Evolutionary conservation across 345 rosid species (phyloP).

Genomic region (Clarkia xantiana): DNA sequence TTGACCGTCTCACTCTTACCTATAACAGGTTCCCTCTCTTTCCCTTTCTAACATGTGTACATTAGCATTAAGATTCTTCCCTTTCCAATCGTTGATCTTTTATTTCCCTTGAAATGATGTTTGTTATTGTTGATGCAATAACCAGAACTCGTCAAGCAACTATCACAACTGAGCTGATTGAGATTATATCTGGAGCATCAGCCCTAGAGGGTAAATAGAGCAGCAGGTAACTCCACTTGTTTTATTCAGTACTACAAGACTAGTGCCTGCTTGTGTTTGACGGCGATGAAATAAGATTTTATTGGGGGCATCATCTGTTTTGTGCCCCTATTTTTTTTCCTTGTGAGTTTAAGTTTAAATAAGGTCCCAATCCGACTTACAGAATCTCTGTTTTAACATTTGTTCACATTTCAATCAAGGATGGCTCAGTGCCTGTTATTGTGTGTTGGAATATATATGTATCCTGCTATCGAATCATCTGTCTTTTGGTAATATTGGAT

Average conservation of each 20-base stretch:
- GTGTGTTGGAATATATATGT: too few relatives aligned
- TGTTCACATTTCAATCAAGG: too few relatives aligned
- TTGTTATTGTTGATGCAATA: slow-evolving; percentile 3
- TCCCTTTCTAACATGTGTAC: not conserved
- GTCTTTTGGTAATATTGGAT: too few relatives aligned
- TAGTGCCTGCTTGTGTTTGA: slow-evolving; percentile 1
- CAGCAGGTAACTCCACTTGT: slow-evolving; percentile 2
- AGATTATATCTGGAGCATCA: slow-evolving; percentile 94
- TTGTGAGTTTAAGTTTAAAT: too few relatives aligned
- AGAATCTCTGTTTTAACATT: too few relatives aligned
- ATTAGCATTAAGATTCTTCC: not conserved
- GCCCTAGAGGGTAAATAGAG: slow-evolving; percentile 54
- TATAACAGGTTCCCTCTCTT: slow-evolving; percentile 45
- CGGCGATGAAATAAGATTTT: slow-evolving; percentile 23
- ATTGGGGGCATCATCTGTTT: slow-evolving; percentile 10
- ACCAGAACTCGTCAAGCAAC: slow-evolving; percentile 97
- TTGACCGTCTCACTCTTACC: slow-evolving; percentile 76
- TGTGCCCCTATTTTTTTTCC: not conserved
- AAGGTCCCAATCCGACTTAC: too few relatives aligned
- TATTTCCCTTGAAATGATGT: not conserved
- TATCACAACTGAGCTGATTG: slow-evolving; percentile 89
- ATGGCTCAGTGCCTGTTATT: too few relatives aligned
- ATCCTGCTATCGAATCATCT: too few relatives aligned
- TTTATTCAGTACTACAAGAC: not conserved
- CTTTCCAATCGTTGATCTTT: not conserved